Conservation (phyloP, 169 alveolate species). For the Perkinsus chesapeaki region DNA sequence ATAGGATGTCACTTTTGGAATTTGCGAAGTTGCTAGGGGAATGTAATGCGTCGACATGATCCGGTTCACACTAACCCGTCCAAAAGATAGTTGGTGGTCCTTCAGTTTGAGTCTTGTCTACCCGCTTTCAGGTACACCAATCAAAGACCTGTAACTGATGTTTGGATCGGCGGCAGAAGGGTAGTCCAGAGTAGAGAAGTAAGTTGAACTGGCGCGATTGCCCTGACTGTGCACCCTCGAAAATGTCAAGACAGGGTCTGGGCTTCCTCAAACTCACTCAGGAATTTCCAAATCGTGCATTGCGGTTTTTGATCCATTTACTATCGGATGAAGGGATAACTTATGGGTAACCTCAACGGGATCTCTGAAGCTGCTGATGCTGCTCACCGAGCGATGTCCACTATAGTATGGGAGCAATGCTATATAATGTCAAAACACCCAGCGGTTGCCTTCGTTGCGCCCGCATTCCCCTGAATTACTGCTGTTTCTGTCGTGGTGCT, state of each 20-base stretch:
- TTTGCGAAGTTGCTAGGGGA: too few species aligned
- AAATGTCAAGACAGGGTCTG: background rate
- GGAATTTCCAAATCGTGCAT: too few species aligned
- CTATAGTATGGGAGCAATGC: too few species aligned
- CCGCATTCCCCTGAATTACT: background rate
- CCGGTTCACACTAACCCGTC: background rate
- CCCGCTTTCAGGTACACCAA: background rate
- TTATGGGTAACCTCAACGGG: too few species aligned
- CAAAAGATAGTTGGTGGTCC: background rate
- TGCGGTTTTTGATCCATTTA: too few species aligned
- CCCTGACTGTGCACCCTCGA: background rate
- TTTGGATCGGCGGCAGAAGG: constrained; percentile 16
- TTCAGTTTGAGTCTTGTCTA: background rate
- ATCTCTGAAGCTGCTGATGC: too few species aligned
- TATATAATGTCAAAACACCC: background rate
- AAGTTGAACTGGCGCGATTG: background rate
- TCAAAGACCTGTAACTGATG: background rate
- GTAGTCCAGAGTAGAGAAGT: constrained; percentile 1
- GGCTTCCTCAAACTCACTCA: too few species aligned
- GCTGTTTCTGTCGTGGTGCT: too few species aligned
- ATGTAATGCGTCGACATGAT: background rate
- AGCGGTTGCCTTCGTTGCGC: background rate
- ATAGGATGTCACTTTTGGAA: background rate
- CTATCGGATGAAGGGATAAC: too few species aligned
- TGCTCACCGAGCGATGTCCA: too few species aligned